Evolutionary conservation across 495 filamentous ascomycete species (phyloP), one percentile per base, ranked within the genome.

Genomic region (Evernia prunastri): DNA sequence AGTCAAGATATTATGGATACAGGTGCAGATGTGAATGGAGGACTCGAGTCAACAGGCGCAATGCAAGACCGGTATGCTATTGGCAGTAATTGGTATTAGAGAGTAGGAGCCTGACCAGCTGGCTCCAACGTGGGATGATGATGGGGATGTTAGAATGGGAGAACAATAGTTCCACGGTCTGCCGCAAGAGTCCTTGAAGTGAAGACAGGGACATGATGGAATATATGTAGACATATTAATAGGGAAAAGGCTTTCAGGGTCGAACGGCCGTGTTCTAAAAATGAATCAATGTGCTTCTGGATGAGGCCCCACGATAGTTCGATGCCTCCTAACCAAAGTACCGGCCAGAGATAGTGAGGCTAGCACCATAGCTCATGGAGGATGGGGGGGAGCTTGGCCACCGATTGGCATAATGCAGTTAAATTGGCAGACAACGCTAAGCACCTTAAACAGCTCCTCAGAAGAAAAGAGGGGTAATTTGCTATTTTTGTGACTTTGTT

Each of bases 1-100:
- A 47, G 4, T 56, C 4, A 12, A 10, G 29, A 27, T 58, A 7
- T 49, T 13, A 45, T 8, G 54, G n/a, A 47, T 49, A 47, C 31
- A 20, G 51, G 25, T 40, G 60, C 15, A 15, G 36, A 29, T 47
- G 36, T 2, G 39, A 29, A 13, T 12, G 2, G 7, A 42, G 18
- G 33, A n/a, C 9, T 18, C 0, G 4, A 31, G 13, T 37, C 11
- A 23, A 49, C 5, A 40, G 54, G 33, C 45, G 39, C 57, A 58
- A 23, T 53, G 70, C 72, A 69, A 70, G 68, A 72, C 69, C 72
- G 60, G 58, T 61, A 66, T 47, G 69, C 62, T 68, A 73, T 73
- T 68, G 68, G 39, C 40, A n/a, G 57, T 56, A 40, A 42, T 51
- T 72, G 63, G 54, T 43, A 49, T 23, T 49, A 53, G 56, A 39